These are phyloP conservation scores for Polyporus arcularius DNA, from an alignment of 768 basidiomycete genomes.

Conservation along the genomic window DNA sequence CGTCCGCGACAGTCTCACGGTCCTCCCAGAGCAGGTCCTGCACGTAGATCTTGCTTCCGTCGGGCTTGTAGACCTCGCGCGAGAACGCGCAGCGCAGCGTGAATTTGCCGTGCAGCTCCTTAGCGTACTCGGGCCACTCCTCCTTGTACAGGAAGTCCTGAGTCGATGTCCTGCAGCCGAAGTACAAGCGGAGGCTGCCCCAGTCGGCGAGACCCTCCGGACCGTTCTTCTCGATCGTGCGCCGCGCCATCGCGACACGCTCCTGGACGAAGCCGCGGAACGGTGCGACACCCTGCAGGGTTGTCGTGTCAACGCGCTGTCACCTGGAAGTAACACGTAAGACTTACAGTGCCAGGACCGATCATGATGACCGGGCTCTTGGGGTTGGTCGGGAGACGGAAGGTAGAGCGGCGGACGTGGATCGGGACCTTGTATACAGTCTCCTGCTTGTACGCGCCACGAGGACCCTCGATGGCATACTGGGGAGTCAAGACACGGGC, in stretches of 20 bases:
- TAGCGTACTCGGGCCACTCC: slow-evolving; percentile 88
- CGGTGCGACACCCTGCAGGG: slow-evolving; percentile 87
- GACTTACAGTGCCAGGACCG: slow-evolving; percentile 93
- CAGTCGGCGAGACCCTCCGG: slow-evolving; percentile 91
- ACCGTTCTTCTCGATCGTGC: slow-evolving; percentile 94
- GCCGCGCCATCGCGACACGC: slow-evolving; percentile 92
- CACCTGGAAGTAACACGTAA: not conserved
- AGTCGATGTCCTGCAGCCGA: slow-evolving; percentile 87
- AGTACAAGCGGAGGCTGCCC: slow-evolving; percentile 94
- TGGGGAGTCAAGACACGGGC: slow-evolving; percentile 52
- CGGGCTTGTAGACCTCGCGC: slow-evolving; percentile 85
- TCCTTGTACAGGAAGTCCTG: slow-evolving; percentile 95
- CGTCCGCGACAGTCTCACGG: slow-evolving; percentile 77
- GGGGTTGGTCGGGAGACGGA: slow-evolving; percentile 95
- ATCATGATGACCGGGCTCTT: slow-evolving; percentile 99
- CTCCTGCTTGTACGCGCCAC: slow-evolving; percentile 77
- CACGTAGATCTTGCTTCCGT: slow-evolving; percentile 97
- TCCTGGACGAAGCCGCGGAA: slow-evolving; percentile 99
- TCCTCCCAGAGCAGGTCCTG: slow-evolving; percentile 95
- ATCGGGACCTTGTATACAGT: slow-evolving; percentile 82
- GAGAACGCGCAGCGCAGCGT: slow-evolving; percentile 88
- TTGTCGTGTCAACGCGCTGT: slow-evolving; percentile 11
- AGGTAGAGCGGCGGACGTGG: slow-evolving; percentile 94
- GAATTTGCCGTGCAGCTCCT: slow-evolving; percentile 92
- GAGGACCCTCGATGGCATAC: slow-evolving; percentile 90